Conservation (phyloP, 148 eudicot genomes). For the Rheum nobile region DNA sequence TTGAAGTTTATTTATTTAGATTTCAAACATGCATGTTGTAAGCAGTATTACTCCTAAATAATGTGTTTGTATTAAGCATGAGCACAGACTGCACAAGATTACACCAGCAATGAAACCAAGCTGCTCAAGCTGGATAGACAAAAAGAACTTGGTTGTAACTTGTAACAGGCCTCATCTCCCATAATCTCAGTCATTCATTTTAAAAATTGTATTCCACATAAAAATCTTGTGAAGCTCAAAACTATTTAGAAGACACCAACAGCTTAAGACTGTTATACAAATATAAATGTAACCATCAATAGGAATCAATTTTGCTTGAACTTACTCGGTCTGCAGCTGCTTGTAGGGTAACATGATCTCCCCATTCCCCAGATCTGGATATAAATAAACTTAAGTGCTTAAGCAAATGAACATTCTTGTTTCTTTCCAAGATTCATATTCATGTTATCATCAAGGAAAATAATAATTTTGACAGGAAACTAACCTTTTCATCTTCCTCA, state of each 20-base stretch:
- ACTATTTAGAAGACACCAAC: neutral
- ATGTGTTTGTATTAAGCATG: neutral
- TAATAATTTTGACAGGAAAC: constrained; percentile 8
- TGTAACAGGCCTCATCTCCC: neutral
- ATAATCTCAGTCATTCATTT: neutral
- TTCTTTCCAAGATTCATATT: constrained; percentile 1
- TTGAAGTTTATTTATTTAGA: neutral
- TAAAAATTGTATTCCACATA: neutral
- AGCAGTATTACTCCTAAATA: neutral
- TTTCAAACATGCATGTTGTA: neutral
- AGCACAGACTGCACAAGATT: neutral
- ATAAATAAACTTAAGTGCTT: neutral
- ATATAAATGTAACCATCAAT: neutral
- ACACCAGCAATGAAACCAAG: neutral
- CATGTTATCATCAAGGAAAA: neutral
- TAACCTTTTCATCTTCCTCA: constrained; percentile 65
- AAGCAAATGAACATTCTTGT: neutral
- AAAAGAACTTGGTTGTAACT: neutral
- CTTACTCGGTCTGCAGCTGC: constrained; percentile 81
- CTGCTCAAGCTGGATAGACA: neutral
- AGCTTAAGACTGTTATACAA: neutral
- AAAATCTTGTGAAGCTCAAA: neutral
- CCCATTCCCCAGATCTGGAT: constrained; percentile 66
- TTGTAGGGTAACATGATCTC: constrained; percentile 78
- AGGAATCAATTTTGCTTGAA: neutral